These are phyloP conservation scores for Polytolypa hystricis DNA, from an alignment of 2,329 filamentous ascomycete genomes.

Conservation along the genomic window DNA sequence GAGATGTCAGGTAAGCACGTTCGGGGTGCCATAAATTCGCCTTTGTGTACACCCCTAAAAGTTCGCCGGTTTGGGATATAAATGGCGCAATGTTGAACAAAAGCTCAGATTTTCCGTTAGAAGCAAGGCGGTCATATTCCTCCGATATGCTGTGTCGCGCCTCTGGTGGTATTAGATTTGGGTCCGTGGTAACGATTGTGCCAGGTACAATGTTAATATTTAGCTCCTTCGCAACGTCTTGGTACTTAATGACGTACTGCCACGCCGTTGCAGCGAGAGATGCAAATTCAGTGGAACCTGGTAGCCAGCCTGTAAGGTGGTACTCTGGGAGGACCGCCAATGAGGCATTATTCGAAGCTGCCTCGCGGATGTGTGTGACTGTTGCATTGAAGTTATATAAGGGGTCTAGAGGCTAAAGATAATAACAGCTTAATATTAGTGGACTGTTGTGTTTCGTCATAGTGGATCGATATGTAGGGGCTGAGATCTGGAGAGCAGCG, in stretches of 20 bases:
- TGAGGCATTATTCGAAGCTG: slow-evolving; percentile 34
- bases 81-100: slow-evolving; percentile 45
- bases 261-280: slow-evolving; percentile 37
- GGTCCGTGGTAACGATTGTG: slow-evolving; percentile 40
- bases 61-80: slow-evolving; percentile 39
- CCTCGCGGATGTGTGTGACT: slow-evolving; percentile 32
- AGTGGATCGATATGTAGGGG: neutral
- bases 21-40: slow-evolving; percentile 14
- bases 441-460: neutral
- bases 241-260: slow-evolving; percentile 41
- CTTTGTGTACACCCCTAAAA: slow-evolving; percentile 44
- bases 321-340: slow-evolving; percentile 51
- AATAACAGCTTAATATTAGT: neutral
- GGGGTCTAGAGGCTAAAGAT: slow-evolving; percentile 2
- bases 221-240: slow-evolving; percentile 40
- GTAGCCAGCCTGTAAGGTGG: slow-evolving; percentile 43
- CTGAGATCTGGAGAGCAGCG: neutral
- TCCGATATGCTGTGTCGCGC: neutral
- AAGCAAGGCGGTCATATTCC: neutral
- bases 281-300: slow-evolving; percentile 36
- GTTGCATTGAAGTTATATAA: slow-evolving; percentile 16
- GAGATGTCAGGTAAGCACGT: slow-evolving; percentile 3
- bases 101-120: slow-evolving; percentile 18
- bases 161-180: neutral
- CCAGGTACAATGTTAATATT: slow-evolving; percentile 30